phyloP scores from a whole-genome alignment of 2,329 filamentous ascomycete genomes.

The Cercospora zeina region DNA sequence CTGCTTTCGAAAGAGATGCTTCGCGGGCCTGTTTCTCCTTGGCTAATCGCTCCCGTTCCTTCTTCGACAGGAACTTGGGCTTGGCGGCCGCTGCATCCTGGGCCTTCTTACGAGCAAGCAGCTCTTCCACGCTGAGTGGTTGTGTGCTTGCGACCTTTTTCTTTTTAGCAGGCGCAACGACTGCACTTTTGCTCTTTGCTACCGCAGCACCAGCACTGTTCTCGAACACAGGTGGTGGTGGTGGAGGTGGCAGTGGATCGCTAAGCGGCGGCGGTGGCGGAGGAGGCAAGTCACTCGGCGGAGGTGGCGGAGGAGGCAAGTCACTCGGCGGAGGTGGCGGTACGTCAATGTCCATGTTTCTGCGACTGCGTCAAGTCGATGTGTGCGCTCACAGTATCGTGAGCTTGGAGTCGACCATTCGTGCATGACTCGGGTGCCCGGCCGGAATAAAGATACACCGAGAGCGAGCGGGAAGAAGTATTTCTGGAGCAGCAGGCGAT shows the following conservation, averaged over 20 bases:
- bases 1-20: slow-evolving; percentile 62
- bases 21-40: slow-evolving; percentile 70
- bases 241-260: neutral
- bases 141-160: slow-evolving; percentile 53
- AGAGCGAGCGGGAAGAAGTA: neutral
- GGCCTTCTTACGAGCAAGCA: slow-evolving; percentile 81
- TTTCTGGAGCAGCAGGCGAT: neutral
- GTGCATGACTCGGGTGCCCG: neutral
- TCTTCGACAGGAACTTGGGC: slow-evolving; percentile 83
- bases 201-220: neutral
- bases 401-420: neutral
- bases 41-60: slow-evolving; percentile 76
- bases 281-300: slow-evolving; percentile 4
- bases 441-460: neutral
- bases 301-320: slow-evolving; percentile 5
- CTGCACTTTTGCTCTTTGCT: neutral
- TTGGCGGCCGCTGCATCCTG: slow-evolving; percentile 81
- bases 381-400: neutral
- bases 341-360: neutral
- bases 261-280: neutral
- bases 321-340: slow-evolving; percentile 1
- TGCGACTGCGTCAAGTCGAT: neutral
- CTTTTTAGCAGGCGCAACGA: slow-evolving; percentile 36
- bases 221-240: slow-evolving; percentile 5
- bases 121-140: slow-evolving; percentile 80